A percentile compares a stretch with the other conserved stretches of the same genome.
These are phyloP conservation scores for Panaeolus papilionaceus DNA, from an alignment of 768 basidiomycete genomes.

Conservation along the genomic window DNA sequence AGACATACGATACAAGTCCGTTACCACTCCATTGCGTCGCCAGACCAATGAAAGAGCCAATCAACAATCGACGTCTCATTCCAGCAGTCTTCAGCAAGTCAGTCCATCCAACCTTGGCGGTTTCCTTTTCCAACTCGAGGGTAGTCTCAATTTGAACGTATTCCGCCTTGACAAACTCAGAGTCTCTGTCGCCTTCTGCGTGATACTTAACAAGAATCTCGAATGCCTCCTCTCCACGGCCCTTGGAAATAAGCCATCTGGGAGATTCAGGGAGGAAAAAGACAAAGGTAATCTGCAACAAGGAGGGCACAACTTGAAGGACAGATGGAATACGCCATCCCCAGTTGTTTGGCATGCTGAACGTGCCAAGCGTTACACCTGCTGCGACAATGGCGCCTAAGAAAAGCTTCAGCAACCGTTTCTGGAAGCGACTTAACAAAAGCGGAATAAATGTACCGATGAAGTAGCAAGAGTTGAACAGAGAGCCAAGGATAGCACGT, in stretches of 20 bases:
- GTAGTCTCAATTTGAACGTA: slow-evolving; percentile 62
- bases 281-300: slow-evolving; percentile 60
- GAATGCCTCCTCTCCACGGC: slow-evolving; percentile 54
- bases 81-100: slow-evolving; percentile 52
- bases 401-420: not conserved
- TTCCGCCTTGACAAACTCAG: slow-evolving; percentile 64
- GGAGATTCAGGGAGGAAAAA: slow-evolving; percentile 70
- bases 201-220: slow-evolving; percentile 61
- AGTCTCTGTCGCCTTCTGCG: slow-evolving; percentile 59
- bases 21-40: slow-evolving; percentile 73
- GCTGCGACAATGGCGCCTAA: slow-evolving; percentile 64
- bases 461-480: slow-evolving; percentile 71
- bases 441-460: slow-evolving; percentile 40
- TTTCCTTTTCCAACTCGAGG: slow-evolving; percentile 56
- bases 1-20: slow-evolving; percentile 56
- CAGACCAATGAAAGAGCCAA: slow-evolving; percentile 57
- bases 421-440: not conserved
- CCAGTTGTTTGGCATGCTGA: slow-evolving; percentile 62
- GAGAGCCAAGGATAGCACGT: slow-evolving; percentile 66
- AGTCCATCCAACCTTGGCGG: slow-evolving; percentile 50
- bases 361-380: slow-evolving; percentile 68
- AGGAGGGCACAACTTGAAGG: slow-evolving; percentile 59
- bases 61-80: slow-evolving; percentile 57
- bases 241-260: slow-evolving; percentile 66
- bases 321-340: slow-evolving; percentile 76